Evolutionary conservation across 176 grass and related monocot species (phyloP).

Genomic region (Carex littledalei): DNA sequence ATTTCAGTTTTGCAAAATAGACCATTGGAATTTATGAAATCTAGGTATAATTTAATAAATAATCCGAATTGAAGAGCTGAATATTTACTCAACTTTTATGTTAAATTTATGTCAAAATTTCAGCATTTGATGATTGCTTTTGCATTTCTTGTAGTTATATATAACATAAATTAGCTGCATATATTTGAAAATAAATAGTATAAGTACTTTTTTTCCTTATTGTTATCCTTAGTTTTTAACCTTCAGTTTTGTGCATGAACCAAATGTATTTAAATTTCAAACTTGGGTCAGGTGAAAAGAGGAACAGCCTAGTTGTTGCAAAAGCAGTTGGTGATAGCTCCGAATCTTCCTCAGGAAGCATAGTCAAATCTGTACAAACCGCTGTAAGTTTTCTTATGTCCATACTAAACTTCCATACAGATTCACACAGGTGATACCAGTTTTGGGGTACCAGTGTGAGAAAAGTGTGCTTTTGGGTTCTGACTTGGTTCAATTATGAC

Average conservation of each 20-base stretch:
- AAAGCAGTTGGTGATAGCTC: constrained; percentile 47
- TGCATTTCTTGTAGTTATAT: background rate
- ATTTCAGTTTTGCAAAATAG: background rate
- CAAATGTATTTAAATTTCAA: background rate
- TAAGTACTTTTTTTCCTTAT: background rate
- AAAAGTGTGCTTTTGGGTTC: background rate
- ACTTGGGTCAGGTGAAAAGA: constrained; percentile 31
- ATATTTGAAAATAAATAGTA: background rate
- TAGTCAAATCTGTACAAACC: constrained; percentile 52
- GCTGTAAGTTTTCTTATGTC: constrained; percentile 45
- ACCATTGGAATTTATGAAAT: background rate
- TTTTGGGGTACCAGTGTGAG: background rate
- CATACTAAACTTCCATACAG: background rate
- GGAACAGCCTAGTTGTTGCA: constrained; percentile 33
- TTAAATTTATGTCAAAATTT: background rate
- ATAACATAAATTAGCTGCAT: background rate
- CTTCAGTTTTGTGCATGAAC: background rate
- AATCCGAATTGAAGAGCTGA: background rate
- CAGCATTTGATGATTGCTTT: background rate
- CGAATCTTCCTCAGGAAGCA: constrained; percentile 50
- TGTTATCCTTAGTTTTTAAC: background rate
- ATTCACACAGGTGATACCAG: background rate
- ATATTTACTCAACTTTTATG: background rate
- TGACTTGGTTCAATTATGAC: background rate
- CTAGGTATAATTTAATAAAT: background rate